Evolutionary conservation across 2,329 filamentous ascomycete species (phyloP), one percentile per base, ranked within the genome.

Genomic region (Fusarium euwallaceae): DNA sequence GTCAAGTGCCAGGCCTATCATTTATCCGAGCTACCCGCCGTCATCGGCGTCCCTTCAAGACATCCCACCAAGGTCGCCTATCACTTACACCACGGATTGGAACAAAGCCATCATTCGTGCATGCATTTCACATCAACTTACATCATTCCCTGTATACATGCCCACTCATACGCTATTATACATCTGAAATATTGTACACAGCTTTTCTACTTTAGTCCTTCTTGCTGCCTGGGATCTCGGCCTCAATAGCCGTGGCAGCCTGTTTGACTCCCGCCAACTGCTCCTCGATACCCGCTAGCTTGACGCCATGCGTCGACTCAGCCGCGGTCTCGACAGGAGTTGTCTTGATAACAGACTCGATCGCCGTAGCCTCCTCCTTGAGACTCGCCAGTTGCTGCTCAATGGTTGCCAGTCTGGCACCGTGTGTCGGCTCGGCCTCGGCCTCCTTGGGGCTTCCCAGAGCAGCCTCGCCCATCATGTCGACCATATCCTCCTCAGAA

Each of bases 401-500:
- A 27, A 37, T 37, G 20, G 11, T 27, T 36, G 34, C 55, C 34
- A 55, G 27, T 16, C 61, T 41, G 14, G 48, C 17, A n/a, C 71
- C 61, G 16, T 56, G 34, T 29, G 75, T 34, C 11, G 22, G n/a
- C 24, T 41, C 66, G 8, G 27, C 69, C 34, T 61, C 66, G 12
- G 32, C 67, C 34, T 61, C 59, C 63, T 78, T 76, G 14, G 66
- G 41, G 32, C 45, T 60, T 37, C 60, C 70, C 24, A 75, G 22
- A 17, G 75, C 76, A 11, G 73, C 58, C 71, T 81, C 79, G 53
- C 80, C 79, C 75, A 79, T 71, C 68, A 83, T 78, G 22, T 78
- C 67, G 58, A 86, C 66, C 80, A 86, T 81, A 0, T 83, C 80
- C 9, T 84, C 80, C 24, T 83, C 82, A n/a, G 71, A 80, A 14